These are phyloP conservation scores for Colletotrichum endophyticum DNA, from an alignment of 2,329 filamentous ascomycete species.

Conservation along the genomic window DNA sequence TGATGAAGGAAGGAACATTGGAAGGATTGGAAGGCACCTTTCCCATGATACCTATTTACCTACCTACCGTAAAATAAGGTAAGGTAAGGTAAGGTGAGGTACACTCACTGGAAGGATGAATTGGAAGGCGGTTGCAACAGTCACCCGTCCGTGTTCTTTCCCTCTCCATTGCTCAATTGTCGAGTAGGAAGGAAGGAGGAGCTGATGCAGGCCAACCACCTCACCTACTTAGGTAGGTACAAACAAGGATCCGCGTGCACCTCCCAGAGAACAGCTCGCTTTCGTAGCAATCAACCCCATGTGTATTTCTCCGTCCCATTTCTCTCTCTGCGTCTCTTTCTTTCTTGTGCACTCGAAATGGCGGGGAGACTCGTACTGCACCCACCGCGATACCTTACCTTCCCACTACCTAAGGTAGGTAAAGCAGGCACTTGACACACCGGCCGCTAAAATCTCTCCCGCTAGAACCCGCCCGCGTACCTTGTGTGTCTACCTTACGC, in stretches of 20 bases:
- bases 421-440: neutral
- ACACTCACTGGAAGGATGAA: neutral
- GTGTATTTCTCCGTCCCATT: neutral
- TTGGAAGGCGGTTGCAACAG: neutral
- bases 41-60: neutral
- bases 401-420: neutral
- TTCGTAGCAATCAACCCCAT: neutral
- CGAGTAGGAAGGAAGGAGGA: neutral
- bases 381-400: neutral
- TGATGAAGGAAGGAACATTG: neutral
- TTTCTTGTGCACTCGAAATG: neutral
- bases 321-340: neutral
- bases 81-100: neutral
- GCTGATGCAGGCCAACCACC: neutral
- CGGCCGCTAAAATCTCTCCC: neutral
- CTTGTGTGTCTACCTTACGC: neutral
- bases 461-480: neutral
- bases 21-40: neutral
- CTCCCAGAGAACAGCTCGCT: neutral
- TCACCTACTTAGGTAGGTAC: neutral
- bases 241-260: neutral
- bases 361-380: neutral
- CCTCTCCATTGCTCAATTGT: neutral
- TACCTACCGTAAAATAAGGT: no score
- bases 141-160: neutral